Evolutionary conservation across 176 grass and related monocot species (phyloP), one percentile per base, ranked within the genome.

Genomic region (Stipa capillata): DNA sequence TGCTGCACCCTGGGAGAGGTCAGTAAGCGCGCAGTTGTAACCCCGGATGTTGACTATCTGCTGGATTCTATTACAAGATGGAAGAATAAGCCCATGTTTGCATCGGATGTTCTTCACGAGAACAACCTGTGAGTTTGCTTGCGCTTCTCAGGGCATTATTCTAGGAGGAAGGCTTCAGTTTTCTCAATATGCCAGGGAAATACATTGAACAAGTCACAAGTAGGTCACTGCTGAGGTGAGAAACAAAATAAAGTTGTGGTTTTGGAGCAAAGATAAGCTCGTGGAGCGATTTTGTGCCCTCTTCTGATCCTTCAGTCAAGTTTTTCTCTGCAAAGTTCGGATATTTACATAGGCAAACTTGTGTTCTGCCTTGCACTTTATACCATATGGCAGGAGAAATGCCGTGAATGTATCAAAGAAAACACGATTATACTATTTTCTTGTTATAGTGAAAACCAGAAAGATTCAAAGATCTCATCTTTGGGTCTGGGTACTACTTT

Each of bases 1-100:
- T 95, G 68, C 70, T 90, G 87, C 85, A 74, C 82, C 34, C 23
- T 99, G 45, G 92, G 96, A 11, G 83, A 93, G 81, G 51, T 90
- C 55, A 75, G 65, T 59, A 90, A 86, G 80, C 92, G 75, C 11
- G 90, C 45, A 4, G 65, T 99, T 71, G 28, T 95, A 31, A 73
- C 86, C 20, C 92, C 86, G 3, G 90, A 99, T 45, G 12, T 95
- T 18, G 47, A 75, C 49, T 87, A 85, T 48, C 45, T 99, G 65
- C 41, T 99, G 60, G 78, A 60, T 89, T 84, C 82, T 80, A 54
- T 42, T 23, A 78, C 52, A 74, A 32, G 54, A 85, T 79, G 72
- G 36, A 77, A 70, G 36, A 54, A 69, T 89, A 85, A 71, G 55
- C 8, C 10, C 52, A 44, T 69, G 53, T n/a, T 50, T 66, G 25